phyloP scores from a whole-genome alignment of 2,329 filamentous ascomycete species.

The Thelonectria blattea region DNA sequence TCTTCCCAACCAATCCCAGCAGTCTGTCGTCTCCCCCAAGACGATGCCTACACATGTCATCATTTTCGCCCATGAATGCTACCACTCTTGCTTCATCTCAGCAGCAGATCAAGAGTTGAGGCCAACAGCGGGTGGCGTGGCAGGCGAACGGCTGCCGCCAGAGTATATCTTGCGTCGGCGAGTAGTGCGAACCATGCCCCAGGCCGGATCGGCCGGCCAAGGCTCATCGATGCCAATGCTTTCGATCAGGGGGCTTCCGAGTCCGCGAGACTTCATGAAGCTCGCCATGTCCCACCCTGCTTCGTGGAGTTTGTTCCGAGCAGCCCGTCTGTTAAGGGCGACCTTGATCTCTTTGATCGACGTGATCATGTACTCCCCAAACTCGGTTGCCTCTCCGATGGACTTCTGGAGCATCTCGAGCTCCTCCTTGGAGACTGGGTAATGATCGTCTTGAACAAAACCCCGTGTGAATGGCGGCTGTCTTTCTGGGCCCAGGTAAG shows the following conservation, averaged over 20 bases:
- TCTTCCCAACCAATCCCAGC: not conserved
- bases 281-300: not conserved
- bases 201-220: constrained; percentile 19
- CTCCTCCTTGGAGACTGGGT: constrained; percentile 13
- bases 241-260: constrained; percentile 33
- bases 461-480: not conserved
- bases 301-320: not conserved
- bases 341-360: constrained; percentile 7
- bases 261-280: constrained; percentile 32
- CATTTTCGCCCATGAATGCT: too few relatives aligned
- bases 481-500: not conserved
- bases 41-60: not conserved
- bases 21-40: not conserved
- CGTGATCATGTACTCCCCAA: constrained; percentile 11
- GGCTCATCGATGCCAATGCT: constrained; percentile 25
- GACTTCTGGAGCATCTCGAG: constrained; percentile 20
- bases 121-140: not conserved
- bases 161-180: constrained; percentile 16
- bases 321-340: constrained; percentile 11
- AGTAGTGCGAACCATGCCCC: constrained; percentile 15
- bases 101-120: not conserved
- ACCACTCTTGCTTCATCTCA: not conserved
- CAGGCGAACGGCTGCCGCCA: not conserved
- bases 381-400: constrained; percentile 6
- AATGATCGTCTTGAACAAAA: not conserved